Conservation (phyloP, 495 filamentous ascomycete genomes). For the Hyaloscypha variabilis region DNA sequence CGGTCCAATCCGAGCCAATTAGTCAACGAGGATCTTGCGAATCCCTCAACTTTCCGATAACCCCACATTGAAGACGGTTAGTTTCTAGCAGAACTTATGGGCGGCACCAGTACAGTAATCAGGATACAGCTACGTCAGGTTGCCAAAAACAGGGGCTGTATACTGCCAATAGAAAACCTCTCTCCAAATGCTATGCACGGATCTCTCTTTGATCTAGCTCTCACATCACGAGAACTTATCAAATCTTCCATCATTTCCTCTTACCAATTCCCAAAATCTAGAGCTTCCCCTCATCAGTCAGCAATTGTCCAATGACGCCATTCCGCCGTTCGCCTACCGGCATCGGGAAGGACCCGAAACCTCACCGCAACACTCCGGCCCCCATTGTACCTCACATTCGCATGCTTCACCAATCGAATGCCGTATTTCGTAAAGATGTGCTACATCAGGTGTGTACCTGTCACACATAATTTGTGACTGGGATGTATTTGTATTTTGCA, state of each 20-base stretch:
- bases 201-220: not conserved
- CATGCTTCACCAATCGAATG: not conserved
- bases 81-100: no score
- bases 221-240: not conserved
- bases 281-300: not conserved
- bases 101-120: no score
- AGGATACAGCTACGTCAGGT: not conserved
- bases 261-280: not conserved
- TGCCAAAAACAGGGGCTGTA: not conserved
- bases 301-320: not conserved
- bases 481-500: conserved; percentile 3
- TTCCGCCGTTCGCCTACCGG: not conserved
- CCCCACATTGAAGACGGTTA: no score
- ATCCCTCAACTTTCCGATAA: no score
- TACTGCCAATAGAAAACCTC: not conserved
- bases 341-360: not conserved
- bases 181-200: no score
- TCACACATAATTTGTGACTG: not conserved
- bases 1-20: no score
- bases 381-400: not conserved
- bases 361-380: not conserved
- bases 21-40: no score
- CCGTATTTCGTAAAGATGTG: no score
- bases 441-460: not conserved
- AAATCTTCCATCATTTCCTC: not conserved